Evolutionary conservation across 345 rosid species (phyloP), one percentile per base, ranked within the genome.

Genomic region (Brassica incana): DNA sequence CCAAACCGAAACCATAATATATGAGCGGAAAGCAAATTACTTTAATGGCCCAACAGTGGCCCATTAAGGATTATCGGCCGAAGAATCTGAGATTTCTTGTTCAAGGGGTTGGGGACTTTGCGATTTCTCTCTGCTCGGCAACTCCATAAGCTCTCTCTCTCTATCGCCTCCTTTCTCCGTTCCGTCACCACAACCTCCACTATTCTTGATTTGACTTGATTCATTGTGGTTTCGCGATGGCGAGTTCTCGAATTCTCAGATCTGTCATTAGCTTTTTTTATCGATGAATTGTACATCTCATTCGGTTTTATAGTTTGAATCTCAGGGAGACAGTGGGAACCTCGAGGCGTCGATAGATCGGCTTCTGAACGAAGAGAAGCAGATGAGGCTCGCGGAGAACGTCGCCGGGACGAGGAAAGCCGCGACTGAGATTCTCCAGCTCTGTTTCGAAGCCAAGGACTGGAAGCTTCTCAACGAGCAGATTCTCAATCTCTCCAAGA

Each of bases 371-470:
- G 91, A 83, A 9, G 97, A 92, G 90, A 92, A 94, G 88, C 97
- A 88, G 80, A 87, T 85, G 97, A 87, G 97, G 71, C 78, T 87
- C 2, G 91, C 92, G 59, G 91, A 91, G 15, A 95, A 94, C 3
- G 97, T 92, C 35, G 75, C 92, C 36, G 97, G 88, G 5, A 90
- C 95, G 15, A 94, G 86, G 79, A 91, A 89, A 85, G 89, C 97
- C 2, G 92, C 81, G 18, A 87, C 88, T 11, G 92, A 92, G 20
- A 92, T 92, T 77, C 74, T 95, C 36, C 82, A 88, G 72, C 92
- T 91, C 23, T 95, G 99, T 87, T 92, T 91, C 83, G 87, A 92
- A 59, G 99, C 91, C 1, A 89, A 88, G 45, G 97, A 90, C 72
- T 94, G 97, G 94, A 92, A 88, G 78, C 59, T 88, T 59, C 93